These are phyloP conservation scores for Cryphonectria nitschkei DNA, from an alignment of 2,329 filamentous ascomycete species.

Conservation along the genomic window DNA sequence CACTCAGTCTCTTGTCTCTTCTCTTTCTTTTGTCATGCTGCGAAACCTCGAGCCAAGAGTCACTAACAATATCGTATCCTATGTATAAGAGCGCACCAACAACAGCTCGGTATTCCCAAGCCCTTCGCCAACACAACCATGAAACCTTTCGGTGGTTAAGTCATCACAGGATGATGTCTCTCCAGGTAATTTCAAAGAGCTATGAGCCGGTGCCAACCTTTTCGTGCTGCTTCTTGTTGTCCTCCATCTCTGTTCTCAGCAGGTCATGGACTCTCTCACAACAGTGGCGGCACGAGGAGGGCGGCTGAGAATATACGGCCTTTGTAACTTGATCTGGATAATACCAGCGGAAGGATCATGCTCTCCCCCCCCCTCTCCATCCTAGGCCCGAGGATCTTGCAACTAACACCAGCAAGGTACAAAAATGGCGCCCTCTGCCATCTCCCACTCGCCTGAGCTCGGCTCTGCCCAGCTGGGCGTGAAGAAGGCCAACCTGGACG, in stretches of 20 bases:
- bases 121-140: slow-evolving; percentile 23
- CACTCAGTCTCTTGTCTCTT: background rate
- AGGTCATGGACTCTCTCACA: background rate
- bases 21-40: background rate
- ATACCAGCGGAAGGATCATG: slow-evolving; percentile 92
- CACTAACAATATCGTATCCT: slow-evolving; percentile 16
- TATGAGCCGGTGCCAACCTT: slow-evolving; percentile 42
- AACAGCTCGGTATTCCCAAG: slow-evolving; percentile 21
- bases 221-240: slow-evolving; percentile 11
- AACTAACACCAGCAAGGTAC: slow-evolving; percentile 39
- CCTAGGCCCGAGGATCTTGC: slow-evolving; percentile 44
- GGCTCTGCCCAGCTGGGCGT: slow-evolving; percentile 35
- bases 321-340: slow-evolving; percentile 41
- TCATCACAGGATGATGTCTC: slow-evolving; percentile 32
- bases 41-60: background rate
- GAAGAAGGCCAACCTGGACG: slow-evolving; percentile 46
- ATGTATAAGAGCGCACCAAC: slow-evolving; percentile 1
- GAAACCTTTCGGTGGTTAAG: slow-evolving; percentile 28
- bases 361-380: slow-evolving; percentile 54
- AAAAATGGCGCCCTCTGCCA: slow-evolving; percentile 78
- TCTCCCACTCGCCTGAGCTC: slow-evolving; percentile 59
- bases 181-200: slow-evolving; percentile 40
- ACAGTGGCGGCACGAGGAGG: slow-evolving; percentile 21
- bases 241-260: background rate
- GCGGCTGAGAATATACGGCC: slow-evolving; percentile 46